Base-by-base conservation (phyloP, 371 early-diverging fungal species). In the Blastocladiella emersonii region DNA sequence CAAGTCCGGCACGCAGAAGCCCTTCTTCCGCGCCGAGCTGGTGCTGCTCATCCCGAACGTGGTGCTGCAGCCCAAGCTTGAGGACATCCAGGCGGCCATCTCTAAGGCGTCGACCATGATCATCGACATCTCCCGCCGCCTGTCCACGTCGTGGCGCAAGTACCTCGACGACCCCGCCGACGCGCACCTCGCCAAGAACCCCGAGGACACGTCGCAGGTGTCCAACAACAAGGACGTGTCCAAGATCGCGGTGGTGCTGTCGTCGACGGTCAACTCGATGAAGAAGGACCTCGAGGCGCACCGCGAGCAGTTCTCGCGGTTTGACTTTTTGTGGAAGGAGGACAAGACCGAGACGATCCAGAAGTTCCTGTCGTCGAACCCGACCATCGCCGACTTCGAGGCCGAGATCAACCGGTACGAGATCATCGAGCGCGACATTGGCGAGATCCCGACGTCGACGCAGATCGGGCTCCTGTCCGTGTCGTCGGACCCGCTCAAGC, bases 151-250 rank as follows among this genome's bases (percentile, higher is more conserved):
- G 66, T 82, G 82, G 82, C 63, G 65, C 32, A 69, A 71, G 32
- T 80, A 76, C 66, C 67, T 78, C 41, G 65, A 63, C 30, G 59
- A 69, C 17, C 74, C 73, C 2, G 80, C 78, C 57, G 69, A 69
- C 39, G 67, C 63, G n/a, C 32, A 15, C 37, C 69, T 70, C 13
- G 72, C 71, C 15, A 77, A 72, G 13, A 69, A 66, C 23, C 77
- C 79, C 4, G 83, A 82, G 68, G 79, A 79, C 68, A 77, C 74
- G 41, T 65, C 78, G 23, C 80, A 79, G 65, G 77, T 82, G 27
- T 74, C 81, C 51, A 79, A 78, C 72, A 82, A 82, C 77, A 82
- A 82, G 65, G 83, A 82, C 64, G 79, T 82, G 17, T 44, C 72
- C 61, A 82, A 82, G 61, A 78, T 79, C 25, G 67, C 76, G 17